phyloP scores from a whole-genome alignment of 331 rosid species.

The Quercus lobata region DNA sequence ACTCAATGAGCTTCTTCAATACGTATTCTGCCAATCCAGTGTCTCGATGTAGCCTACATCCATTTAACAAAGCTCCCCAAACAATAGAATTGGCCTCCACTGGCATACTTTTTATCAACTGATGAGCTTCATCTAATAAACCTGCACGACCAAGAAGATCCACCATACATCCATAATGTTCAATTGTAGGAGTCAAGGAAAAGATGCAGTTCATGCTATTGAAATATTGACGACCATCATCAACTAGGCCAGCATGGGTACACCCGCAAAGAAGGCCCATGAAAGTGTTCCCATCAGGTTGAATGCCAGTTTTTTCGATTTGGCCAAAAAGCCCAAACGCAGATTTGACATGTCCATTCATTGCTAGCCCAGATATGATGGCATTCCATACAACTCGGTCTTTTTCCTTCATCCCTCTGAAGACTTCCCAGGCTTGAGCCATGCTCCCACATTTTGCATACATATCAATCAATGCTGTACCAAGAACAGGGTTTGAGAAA shows the following conservation, averaged over 20 bases:
- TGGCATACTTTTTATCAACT: slow-evolving; percentile 48
- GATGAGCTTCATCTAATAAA: slow-evolving; percentile 39
- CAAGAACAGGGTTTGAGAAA: slow-evolving; percentile 49
- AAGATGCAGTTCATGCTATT: slow-evolving; percentile 28
- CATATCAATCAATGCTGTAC: slow-evolving; percentile 70
- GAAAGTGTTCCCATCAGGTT: slow-evolving; percentile 47
- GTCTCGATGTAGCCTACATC: slow-evolving; percentile 49
- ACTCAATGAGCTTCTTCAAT: slow-evolving; percentile 46
- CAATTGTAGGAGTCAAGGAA: slow-evolving; percentile 41
- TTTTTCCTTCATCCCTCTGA: slow-evolving; percentile 38
- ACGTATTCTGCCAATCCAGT: slow-evolving; percentile 41
- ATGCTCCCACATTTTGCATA: slow-evolving; percentile 69
- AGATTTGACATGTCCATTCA: slow-evolving; percentile 45
- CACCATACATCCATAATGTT: slow-evolving; percentile 57
- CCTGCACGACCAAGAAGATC: slow-evolving; percentile 61
- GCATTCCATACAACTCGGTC: slow-evolving; percentile 52
- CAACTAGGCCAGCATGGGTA: slow-evolving; percentile 55
- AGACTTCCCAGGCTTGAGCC: slow-evolving; percentile 34
- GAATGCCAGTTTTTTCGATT: slow-evolving; percentile 39
- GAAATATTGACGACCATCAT: slow-evolving; percentile 43
- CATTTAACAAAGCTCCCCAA: slow-evolving; percentile 53
- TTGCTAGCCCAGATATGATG: slow-evolving; percentile 45
- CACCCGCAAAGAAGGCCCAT: slow-evolving; percentile 53
- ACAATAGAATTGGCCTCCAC: slow-evolving; percentile 47
- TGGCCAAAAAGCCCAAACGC: slow-evolving; percentile 48